Base-by-base conservation (phyloP, 306 rosid species). In the Quercus rubra region DNA sequence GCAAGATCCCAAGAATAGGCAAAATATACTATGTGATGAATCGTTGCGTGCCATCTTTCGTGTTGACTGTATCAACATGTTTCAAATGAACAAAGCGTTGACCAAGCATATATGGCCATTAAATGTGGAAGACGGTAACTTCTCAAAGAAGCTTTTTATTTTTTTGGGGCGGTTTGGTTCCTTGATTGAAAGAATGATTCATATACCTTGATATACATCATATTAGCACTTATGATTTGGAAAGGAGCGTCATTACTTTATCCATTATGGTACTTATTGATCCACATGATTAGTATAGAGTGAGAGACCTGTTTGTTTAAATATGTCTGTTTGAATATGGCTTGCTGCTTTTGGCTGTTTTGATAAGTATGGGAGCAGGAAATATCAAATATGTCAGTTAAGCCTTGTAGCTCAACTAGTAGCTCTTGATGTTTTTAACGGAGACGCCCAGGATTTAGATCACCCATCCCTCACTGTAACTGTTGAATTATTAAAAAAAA, bases 11-110 rank as follows among this genome's bases (percentile, higher is more conserved):
- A 76, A 74, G 68, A 78, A 78, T 71, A 81, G 52, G 28, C 80
- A 63, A 57, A 76, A 33, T 27, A 85, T 85, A 74, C 30, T 81
- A 54, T 81, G 88, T 41, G 85, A 85, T 56, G 75, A 81, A 38
- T 41, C 77, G 31, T 73, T 85, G 49, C 82, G 64, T 78, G 21
- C 74, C 33, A 80, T 85, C 33, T 85, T 85, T 58, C 28, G 30
- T n/a, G 85, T 81, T 21, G 82, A 81, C 41, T 73, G 46, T 27
- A 80, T 81, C 52, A 68, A 85, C 78, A 85, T 85, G 85, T 81
- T 85, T 81, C 85, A 85, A 81, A 85, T 85, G 88, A 85, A 68
- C 71, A 85, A 81, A 69, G 85, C 80, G 63, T 75, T 85, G 51
- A 17, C 78, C 30, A 77, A 74, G 77, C 88, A 85, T 74, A 85